phyloP scores from a whole-genome alignment of 2,329 filamentous ascomycete genomes.

The Pyrenochaeta sp. region DNA sequence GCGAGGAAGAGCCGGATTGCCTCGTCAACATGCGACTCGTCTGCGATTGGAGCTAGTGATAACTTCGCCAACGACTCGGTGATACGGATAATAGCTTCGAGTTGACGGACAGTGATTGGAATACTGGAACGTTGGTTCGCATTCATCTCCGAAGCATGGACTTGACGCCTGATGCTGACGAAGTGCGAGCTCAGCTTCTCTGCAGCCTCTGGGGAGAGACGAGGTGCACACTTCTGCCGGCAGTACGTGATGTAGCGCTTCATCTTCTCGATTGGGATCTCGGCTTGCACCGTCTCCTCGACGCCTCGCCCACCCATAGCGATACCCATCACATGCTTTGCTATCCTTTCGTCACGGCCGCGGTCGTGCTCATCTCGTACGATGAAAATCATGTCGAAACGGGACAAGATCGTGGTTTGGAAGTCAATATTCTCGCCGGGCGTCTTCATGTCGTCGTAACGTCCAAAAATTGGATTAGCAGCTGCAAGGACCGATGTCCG shows the following conservation, averaged over 20 bases:
- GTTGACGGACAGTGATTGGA: constrained; percentile 95
- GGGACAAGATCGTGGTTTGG: constrained; percentile 95
- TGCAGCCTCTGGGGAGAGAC: constrained; percentile 86
- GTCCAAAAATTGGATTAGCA: constrained; percentile 96
- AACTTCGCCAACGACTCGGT: constrained; percentile 95
- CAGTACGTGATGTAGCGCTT: constrained; percentile 97
- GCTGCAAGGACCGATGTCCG: constrained; percentile 94
- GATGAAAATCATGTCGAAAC: constrained; percentile 99
- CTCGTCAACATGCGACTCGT: constrained; percentile 93
- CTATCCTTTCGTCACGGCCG: constrained; percentile 89
- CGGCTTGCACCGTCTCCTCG: constrained; percentile 83
- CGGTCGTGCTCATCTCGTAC: constrained; percentile 94
- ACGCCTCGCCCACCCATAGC: constrained; percentile 89
- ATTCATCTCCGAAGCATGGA: constrained; percentile 89
- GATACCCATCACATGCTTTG: constrained; percentile 95
- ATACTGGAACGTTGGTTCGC: constrained; percentile 92
- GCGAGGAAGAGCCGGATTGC: constrained; percentile 96
- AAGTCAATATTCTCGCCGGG: constrained; percentile 99
- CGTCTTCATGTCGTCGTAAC: constrained; percentile 97
- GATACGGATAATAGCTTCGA: constrained; percentile 97
- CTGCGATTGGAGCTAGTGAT: constrained; percentile 83
- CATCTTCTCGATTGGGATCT: constrained; percentile 96
- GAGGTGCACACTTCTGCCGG: constrained; percentile 91
- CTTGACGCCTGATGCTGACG: constrained; percentile 92
- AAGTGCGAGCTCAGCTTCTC: constrained; percentile 98